Evolutionary conservation across 208 protist genomes (phyloP), one percentile per base, ranked within the genome.

Genomic region (Wallacemonas collosoma): DNA sequence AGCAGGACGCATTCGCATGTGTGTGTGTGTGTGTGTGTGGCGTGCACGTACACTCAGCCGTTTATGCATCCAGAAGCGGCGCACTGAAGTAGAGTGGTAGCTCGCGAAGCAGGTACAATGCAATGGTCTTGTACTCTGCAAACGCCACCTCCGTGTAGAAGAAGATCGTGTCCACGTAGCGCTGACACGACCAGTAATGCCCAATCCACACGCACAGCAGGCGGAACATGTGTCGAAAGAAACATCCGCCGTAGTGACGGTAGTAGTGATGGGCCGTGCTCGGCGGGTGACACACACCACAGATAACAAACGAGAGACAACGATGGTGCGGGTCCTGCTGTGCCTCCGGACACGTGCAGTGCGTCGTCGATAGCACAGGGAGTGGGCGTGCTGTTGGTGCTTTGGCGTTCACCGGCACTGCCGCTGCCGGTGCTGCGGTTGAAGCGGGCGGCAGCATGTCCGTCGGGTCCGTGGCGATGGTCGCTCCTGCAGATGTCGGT

Each of bases 181-280:
- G 82, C 83, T 93, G 88, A 55, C 77, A 89, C 26, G 81, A 80
- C 8, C 76, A 78, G 75, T 95, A 95, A 79, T 95, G 88, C n/a
- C 81, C 86, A 11, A 93, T 60, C 91, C 91, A 95, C 43, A 90
- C 71, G 68, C 91, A 95, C 51, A 95, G 74, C 54, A 95, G 75
- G 3, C 88, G 88, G 75, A 95, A 94, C 62, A 93, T 84, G 78
- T 91, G 93, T 26, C 87, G 80, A 62, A 87, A 93, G 67, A 95
- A 93, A 66, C 87, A 93, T 44, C 85, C 85, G 35, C 90, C 90
- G 69, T 82, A 87, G 47, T 67, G 65, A 51, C 65, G 51, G 76
- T 88, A 82, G 62, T 93, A 95, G 17, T 79, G 61, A n/a, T 69
- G 72, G 43, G 72, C 77, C 47, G 80, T 82, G 75, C 78, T 82